Conservation (phyloP, 2,329 filamentous ascomycete genomes). For the Corynespora cassiicola region DNA sequence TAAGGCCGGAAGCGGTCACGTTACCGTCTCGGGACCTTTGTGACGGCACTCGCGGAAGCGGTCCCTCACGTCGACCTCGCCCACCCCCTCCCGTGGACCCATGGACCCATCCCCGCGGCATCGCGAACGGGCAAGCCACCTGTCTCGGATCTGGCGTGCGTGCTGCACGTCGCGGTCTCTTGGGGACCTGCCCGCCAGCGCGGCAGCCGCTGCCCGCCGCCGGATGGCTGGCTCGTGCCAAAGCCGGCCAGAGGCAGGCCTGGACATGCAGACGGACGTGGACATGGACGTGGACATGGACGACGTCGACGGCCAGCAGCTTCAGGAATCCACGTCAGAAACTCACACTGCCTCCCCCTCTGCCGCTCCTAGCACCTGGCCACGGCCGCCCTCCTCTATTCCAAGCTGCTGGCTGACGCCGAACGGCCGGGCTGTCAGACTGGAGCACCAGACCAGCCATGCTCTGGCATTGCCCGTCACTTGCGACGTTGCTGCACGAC, state of each 20-base stretch:
- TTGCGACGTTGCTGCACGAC: conserved; percentile 22
- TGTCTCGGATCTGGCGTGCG: conserved; percentile 18
- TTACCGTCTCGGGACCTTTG: conserved; percentile 1
- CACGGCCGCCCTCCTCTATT: conserved; percentile 22
- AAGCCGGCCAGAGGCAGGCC: conserved; percentile 15
- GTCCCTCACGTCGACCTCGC: conserved; percentile 1
- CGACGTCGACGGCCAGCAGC: no score
- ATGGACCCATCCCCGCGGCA: conserved; percentile 9
- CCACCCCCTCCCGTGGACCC: no score
- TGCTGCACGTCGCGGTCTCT: conserved; percentile 5
- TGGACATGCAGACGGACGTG: no score
- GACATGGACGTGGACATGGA: no score
- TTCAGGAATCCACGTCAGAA: conserved; percentile 32
- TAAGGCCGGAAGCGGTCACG: no score
- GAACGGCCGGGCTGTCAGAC: conserved; percentile 31
- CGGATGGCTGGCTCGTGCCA: conserved; percentile 8
- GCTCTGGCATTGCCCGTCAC: conserved; percentile 24
- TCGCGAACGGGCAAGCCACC: conserved; percentile 11
- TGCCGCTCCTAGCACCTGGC: conserved; percentile 14
- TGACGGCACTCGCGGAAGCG: neutral
- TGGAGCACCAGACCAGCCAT: conserved; percentile 19
- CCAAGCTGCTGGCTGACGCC: conserved; percentile 34
- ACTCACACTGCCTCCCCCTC: conserved; percentile 19
- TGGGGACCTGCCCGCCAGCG: conserved; percentile 9
- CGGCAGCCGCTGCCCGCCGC: conserved; percentile 18